phyloP scores from a whole-genome alignment of 2,329 filamentous ascomycete species.

The Fusarium liriodendri region DNA sequence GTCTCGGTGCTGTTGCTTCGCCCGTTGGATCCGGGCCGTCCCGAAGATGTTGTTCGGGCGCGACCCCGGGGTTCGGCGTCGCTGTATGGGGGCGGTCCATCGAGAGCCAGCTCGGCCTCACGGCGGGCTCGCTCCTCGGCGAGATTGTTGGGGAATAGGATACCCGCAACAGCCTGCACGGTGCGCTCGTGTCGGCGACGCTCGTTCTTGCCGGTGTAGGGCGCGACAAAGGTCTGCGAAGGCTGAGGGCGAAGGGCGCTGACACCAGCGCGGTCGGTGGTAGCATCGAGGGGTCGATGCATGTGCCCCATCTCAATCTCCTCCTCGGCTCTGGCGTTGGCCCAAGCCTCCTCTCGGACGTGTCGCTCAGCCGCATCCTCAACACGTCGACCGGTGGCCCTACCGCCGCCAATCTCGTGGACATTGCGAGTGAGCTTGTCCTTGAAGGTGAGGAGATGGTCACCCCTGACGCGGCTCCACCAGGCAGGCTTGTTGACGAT shows the following conservation, averaged over 20 bases:
- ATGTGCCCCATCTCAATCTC: conserved; percentile 55
- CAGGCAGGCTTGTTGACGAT: conserved; percentile 71
- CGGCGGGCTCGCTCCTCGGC: conserved; percentile 48
- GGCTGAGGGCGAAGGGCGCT: conserved; percentile 35
- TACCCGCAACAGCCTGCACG: conserved; percentile 54
- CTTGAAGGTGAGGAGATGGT: conserved; percentile 58
- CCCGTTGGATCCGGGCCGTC: conserved; percentile 47
- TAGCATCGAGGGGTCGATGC: conserved; percentile 25
- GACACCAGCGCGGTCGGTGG: conserved; percentile 46
- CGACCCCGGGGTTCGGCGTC: conserved; percentile 42
- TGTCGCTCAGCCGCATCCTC: conserved; percentile 54
- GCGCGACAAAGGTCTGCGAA: conserved; percentile 19
- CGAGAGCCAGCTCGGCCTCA: conserved; percentile 54
- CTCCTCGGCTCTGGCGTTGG: conserved; percentile 40
- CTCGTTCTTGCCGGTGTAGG: conserved; percentile 58
- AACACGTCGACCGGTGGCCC: conserved; percentile 55
- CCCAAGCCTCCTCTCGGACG: conserved; percentile 47
- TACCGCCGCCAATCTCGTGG: conserved; percentile 63
- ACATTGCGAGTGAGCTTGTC: conserved; percentile 67
- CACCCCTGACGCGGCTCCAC: conserved; percentile 69
- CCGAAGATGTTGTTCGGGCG: conserved; percentile 26
- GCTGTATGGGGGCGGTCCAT: conserved; percentile 57
- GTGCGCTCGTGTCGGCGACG: conserved; percentile 58
- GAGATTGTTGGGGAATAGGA: conserved; percentile 61
- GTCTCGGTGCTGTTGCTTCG: conserved; percentile 61